Conservation (phyloP, 768 basidiomycete species). For the Pleurotus citrinopileatus region DNA sequence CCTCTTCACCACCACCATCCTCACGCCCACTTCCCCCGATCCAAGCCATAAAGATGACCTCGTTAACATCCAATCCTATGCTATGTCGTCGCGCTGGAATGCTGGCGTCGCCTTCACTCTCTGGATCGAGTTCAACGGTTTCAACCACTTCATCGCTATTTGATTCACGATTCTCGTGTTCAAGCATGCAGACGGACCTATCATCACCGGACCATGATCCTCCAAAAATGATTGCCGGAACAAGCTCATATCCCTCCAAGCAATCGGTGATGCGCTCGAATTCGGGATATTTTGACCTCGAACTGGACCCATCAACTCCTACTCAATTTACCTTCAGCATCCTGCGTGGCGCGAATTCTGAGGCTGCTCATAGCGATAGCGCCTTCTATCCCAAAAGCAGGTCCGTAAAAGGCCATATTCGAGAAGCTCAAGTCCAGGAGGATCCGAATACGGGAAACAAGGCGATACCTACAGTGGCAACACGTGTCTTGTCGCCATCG, state of each 20-base stretch:
- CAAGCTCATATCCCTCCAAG: not conserved
- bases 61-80: not conserved
- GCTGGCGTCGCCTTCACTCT: constrained; percentile 1
- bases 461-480: too few species aligned
- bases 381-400: too few species aligned
- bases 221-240: not conserved
- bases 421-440: too few species aligned
- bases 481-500: too few species aligned
- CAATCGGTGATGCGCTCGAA: not conserved
- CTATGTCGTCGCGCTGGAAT: not conserved
- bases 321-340: not conserved
- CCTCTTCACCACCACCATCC: not conserved
- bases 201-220: constrained; percentile 1
- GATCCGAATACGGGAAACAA: too few species aligned
- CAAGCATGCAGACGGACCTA: constrained; percentile 6
- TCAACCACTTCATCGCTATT: not conserved
- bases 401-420: too few species aligned
- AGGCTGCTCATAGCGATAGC: too few species aligned
- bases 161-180: not conserved
- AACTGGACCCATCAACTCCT: not conserved
- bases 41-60: not conserved
- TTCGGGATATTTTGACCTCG: not conserved
- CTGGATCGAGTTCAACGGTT: constrained; percentile 1
- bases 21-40: too few species aligned
- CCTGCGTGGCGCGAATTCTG: too few species aligned